Conservation (phyloP, 306 rosid species). For the Begonia peltatifolia region DNA sequence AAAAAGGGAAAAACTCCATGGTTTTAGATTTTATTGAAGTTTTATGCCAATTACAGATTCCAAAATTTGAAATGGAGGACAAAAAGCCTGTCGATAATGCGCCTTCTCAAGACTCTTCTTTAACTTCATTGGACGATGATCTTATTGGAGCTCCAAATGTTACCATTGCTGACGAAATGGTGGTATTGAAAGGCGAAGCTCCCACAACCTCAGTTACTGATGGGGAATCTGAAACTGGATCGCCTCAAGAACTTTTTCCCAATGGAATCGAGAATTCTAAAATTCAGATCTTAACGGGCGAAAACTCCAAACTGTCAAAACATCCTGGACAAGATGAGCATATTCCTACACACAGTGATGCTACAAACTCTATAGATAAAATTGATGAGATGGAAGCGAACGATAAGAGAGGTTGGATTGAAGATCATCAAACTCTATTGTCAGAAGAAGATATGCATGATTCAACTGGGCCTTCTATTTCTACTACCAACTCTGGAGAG, state of each 20-base stretch:
- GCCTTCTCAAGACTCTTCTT: no score
- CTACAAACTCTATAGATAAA: not conserved
- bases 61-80: no score
- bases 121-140: no score
- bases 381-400: not conserved
- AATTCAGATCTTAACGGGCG: not conserved
- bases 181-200: slow-evolving; percentile 6
- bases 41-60: no score
- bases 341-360: not conserved
- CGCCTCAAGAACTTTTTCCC: slow-evolving; percentile 1
- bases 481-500: slow-evolving; percentile 5
- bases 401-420: not conserved
- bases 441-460: no score
- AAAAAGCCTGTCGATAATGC: no score
- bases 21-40: no score
- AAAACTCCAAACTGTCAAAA: slow-evolving; percentile 1
- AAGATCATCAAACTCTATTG: not conserved
- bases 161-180: not conserved
- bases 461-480: slow-evolving; percentile 10
- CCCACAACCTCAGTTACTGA: slow-evolving; percentile 1
- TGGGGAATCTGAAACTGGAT: not conserved
- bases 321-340: not conserved
- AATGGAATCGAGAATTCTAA: not conserved
- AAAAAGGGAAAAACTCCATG: no score
- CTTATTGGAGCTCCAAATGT: no score